Evolutionary conservation across 805 yeast species (phyloP), one percentile per base, ranked within the genome.

Genomic region (Blastobotrys americana): DNA sequence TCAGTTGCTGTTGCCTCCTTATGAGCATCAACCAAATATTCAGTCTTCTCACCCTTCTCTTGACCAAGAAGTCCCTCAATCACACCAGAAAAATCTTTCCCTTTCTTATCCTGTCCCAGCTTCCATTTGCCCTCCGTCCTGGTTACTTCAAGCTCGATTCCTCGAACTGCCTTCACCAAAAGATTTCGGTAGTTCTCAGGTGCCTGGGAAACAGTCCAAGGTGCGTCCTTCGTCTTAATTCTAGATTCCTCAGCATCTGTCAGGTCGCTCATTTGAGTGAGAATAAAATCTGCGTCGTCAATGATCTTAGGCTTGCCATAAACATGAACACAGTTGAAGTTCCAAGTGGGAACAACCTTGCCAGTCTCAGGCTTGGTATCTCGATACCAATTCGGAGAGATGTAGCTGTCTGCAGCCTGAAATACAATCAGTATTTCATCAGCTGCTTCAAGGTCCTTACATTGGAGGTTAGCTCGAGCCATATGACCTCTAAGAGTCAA

Each of bases 291-390:
- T 41, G 71, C 73, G 42, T 73, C 77, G 16, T 47, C 43, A 13
- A 75, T 56, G 20, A 72, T 48, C 20, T 48, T 64, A 6, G 80
- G 70, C 22, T 58, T 69, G 3, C 85, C 85, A 45, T 72, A 65
- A 36, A 73, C 65, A 54, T 80, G 84, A 25, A 74, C 78, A 3
- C 74, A 61, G 2, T 74, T 77, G 60, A 72, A 79, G 57, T 76
- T 80, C 84, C 84, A 80, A 1, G 85, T 80, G 15, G 85, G 84
- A n/a, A 79, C 85, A 35, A 68, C 70, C 55, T 77, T 79, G 49
- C 77, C 80, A 25, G 80, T 74, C 39, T 67, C 68, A 39, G 69
- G 61, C 61, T 80, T 79, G 17, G 70, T 66, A n/a, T 49, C 54
- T 5, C 77, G 73, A 54, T 80, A 80, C 71, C 78, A 80, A 13